These are phyloP conservation scores for Rhizopus delemar DNA, from an alignment of 371 early-diverging fungal genomes.

Conservation along the genomic window DNA sequence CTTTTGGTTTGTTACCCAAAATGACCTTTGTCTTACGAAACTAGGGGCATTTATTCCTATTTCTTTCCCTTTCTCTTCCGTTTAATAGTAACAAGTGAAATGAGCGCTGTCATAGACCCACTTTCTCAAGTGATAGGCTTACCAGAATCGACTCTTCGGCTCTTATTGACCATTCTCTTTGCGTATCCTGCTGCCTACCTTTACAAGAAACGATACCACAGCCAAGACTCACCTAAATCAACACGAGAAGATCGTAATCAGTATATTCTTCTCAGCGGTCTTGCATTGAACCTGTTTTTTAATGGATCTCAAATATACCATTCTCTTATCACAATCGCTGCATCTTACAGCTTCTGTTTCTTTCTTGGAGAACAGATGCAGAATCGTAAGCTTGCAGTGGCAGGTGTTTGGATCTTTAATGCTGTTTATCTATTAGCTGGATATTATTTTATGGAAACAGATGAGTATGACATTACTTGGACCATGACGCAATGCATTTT, in stretches of 20 bases:
- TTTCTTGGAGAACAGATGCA: slow-evolving; percentile 35
- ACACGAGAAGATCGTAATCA: slow-evolving; percentile 50
- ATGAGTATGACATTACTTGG: slow-evolving; percentile 70
- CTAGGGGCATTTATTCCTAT: slow-evolving; percentile 1
- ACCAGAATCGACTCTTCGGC: slow-evolving; percentile 61
- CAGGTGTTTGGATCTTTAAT: slow-evolving; percentile 61
- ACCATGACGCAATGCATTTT: slow-evolving; percentile 77
- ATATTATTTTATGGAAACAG: slow-evolving; percentile 57
- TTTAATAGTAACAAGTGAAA: not conserved
- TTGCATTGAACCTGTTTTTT: slow-evolving; percentile 59
- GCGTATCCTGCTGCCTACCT: slow-evolving; percentile 57
- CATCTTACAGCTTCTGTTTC: slow-evolving; percentile 54
- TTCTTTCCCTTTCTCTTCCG: slow-evolving; percentile 7
- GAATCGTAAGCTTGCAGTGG: slow-evolving; percentile 47
- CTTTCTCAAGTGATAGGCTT: slow-evolving; percentile 49
- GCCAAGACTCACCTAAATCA: slow-evolving; percentile 29
- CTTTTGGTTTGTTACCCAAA: not conserved
- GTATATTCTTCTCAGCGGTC: slow-evolving; percentile 53
- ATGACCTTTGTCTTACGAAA: slow-evolving; percentile 1
- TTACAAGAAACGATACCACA: slow-evolving; percentile 35
- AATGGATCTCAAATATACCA: slow-evolving; percentile 63
- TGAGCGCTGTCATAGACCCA: slow-evolving; percentile 31
- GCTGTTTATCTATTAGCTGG: slow-evolving; percentile 59
- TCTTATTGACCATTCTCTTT: slow-evolving; percentile 53
- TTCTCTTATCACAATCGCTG: slow-evolving; percentile 56